These are phyloP conservation scores for Antrodiella citrinella DNA, from an alignment of 768 basidiomycete genomes.

Conservation along the genomic window DNA sequence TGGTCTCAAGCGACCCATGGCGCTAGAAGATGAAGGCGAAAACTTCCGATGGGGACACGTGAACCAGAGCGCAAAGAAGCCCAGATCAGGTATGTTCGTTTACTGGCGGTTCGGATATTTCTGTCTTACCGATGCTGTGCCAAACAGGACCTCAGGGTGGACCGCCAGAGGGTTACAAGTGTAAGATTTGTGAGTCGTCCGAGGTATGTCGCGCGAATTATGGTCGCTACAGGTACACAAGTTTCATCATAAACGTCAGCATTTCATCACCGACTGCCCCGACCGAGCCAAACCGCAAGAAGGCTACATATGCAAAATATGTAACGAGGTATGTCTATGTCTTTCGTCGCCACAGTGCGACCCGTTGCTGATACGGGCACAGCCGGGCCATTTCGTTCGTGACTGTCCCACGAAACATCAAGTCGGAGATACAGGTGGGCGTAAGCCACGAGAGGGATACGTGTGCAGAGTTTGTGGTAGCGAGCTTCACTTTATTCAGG, in stretches of 20 bases:
- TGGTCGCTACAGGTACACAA: neutral
- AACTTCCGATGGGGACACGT: slow-evolving; percentile 68
- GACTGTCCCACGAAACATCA: slow-evolving; percentile 81
- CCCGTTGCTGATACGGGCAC: too few species aligned
- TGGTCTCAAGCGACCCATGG: slow-evolving; percentile 43
- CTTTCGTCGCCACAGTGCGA: neutral
- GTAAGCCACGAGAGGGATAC: slow-evolving; percentile 79
- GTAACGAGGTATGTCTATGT: slow-evolving; percentile 46
- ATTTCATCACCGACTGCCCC: slow-evolving; percentile 72
- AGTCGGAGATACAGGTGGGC: slow-evolving; percentile 75
- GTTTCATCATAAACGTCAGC: slow-evolving; percentile 33
- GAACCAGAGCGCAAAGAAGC: slow-evolving; percentile 49
- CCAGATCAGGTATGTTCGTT: slow-evolving; percentile 37
- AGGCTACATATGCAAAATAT: slow-evolving; percentile 82
- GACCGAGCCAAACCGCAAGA: slow-evolving; percentile 71
- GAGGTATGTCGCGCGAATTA: slow-evolving; percentile 39
- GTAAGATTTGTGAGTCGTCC: slow-evolving; percentile 65
- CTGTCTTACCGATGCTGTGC: neutral
- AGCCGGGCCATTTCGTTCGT: slow-evolving; percentile 81
- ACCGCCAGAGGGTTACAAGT: slow-evolving; percentile 68
- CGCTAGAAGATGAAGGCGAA: slow-evolving; percentile 41
- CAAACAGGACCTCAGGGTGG: slow-evolving; percentile 38
- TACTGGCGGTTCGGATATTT: neutral
- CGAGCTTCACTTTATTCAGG: slow-evolving; percentile 77
- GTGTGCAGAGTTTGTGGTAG: slow-evolving; percentile 89